Conservation (phyloP, 805 yeast genomes). For the Groenewaldozyma salmanticensis region DNA sequence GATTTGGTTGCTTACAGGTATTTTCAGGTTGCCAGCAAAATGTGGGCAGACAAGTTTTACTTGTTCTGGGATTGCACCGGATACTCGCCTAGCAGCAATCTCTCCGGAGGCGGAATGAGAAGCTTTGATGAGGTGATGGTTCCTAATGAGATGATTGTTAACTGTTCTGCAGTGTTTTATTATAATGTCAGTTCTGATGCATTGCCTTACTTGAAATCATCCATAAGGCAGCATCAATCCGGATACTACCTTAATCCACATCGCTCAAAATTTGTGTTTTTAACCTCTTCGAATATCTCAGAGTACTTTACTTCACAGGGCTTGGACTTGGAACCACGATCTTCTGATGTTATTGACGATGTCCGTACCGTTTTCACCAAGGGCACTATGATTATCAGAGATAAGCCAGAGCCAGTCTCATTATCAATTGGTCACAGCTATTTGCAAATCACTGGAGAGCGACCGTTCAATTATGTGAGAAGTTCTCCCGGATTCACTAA, state of each 20-base stretch:
- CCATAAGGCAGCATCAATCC: slow-evolving; percentile 15
- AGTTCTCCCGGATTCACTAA: slow-evolving; percentile 14
- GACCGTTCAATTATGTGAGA: slow-evolving; percentile 12
- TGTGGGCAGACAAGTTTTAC: slow-evolving; percentile 61
- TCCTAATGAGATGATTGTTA: slow-evolving; percentile 42
- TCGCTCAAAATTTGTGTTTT: slow-evolving; percentile 30
- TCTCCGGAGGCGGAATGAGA: slow-evolving; percentile 28
- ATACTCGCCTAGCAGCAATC: slow-evolving; percentile 28
- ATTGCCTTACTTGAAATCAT: slow-evolving; percentile 20
- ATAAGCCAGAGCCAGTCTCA: slow-evolving; percentile 49
- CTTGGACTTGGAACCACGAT: slow-evolving; percentile 35
- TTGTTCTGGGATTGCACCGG: slow-evolving; percentile 64
- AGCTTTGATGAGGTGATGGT: slow-evolving; percentile 33
- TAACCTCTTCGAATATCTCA: slow-evolving; percentile 39
- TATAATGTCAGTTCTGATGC: slow-evolving; percentile 31
- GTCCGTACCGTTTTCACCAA: slow-evolving; percentile 9
- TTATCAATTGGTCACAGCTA: slow-evolving; percentile 62
- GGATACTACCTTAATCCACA: slow-evolving; percentile 18
- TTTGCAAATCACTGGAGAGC: slow-evolving; percentile 38
- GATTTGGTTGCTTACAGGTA: slow-evolving; percentile 50
- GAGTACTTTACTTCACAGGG: slow-evolving; percentile 30
- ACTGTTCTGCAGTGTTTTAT: slow-evolving; percentile 46
- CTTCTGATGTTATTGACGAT: slow-evolving; percentile 30
- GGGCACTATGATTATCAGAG: slow-evolving; percentile 9
- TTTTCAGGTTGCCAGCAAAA: slow-evolving; percentile 55